phyloP scores from a whole-genome alignment of 345 rosid species.

The Barbarea vulgaris region DNA sequence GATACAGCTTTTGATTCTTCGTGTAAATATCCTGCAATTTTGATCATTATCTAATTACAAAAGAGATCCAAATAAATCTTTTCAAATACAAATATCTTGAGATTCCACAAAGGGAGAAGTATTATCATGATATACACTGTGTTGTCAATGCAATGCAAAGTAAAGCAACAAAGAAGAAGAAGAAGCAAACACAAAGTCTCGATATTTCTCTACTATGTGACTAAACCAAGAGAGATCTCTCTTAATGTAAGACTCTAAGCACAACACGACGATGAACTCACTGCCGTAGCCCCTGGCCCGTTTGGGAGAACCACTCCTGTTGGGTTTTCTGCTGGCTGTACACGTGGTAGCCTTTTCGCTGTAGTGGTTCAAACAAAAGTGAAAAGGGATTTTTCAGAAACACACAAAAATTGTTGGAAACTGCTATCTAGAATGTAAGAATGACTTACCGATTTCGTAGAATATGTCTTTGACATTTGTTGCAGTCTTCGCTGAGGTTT shows the following conservation, averaged over 20 bases:
- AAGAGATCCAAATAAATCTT: too few relatives aligned
- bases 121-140: slow-evolving; percentile 34
- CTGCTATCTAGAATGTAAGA: slow-evolving; percentile 12
- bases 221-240: slow-evolving; percentile 22
- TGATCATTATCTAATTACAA: background rate
- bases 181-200: slow-evolving; percentile 26
- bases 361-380: slow-evolving; percentile 5
- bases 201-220: slow-evolving; percentile 29
- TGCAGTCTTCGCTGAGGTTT: slow-evolving; percentile 83
- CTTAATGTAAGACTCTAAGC: slow-evolving; percentile 29
- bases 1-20: background rate
- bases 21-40: background rate
- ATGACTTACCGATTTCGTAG: slow-evolving; percentile 68
- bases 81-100: slow-evolving; percentile 28
- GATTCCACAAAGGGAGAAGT: slow-evolving; percentile 8
- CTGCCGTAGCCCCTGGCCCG: slow-evolving; percentile 44
- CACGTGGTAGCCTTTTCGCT: slow-evolving; percentile 66
- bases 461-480: slow-evolving; percentile 76
- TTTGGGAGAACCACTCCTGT: slow-evolving; percentile 55
- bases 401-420: background rate
- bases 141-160: slow-evolving; percentile 33
- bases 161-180: slow-evolving; percentile 24
- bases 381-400: background rate
- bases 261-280: slow-evolving; percentile 56
- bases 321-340: slow-evolving; percentile 62